phyloP scores from a whole-genome alignment of 805 yeast species.

The Saccharomyces jurei region DNA sequence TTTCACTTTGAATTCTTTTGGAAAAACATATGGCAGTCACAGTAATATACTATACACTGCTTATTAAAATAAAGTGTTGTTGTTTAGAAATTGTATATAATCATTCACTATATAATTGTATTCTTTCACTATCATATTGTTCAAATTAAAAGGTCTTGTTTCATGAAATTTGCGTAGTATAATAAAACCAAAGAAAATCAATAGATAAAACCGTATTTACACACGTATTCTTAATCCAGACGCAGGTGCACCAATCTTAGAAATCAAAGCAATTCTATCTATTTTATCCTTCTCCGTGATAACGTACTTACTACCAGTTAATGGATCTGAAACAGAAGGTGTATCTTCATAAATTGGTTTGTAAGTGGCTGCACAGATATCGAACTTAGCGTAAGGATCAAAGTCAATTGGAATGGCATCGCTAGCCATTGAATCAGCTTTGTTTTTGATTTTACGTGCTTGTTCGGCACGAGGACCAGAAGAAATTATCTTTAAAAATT shows the following conservation, averaged over 20 bases:
- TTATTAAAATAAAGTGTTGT: background rate
- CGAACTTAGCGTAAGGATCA: constrained; percentile 86
- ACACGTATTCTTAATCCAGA: constrained; percentile 64
- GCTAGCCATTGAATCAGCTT: constrained; percentile 69
- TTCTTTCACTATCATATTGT: background rate
- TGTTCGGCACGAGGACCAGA: constrained; percentile 81
- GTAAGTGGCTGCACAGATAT: constrained; percentile 75
- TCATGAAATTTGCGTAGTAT: background rate
- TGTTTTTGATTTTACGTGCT: constrained; percentile 73
- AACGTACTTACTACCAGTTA: constrained; percentile 85
- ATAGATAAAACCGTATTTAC: constrained; percentile 1
- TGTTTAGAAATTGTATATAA: background rate
- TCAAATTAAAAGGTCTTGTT: background rate
- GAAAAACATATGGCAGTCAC: background rate
- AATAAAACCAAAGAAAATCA: background rate
- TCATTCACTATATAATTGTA: background rate
- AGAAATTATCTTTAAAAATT: constrained; percentile 61
- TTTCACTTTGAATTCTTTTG: background rate
- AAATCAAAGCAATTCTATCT: constrained; percentile 67
- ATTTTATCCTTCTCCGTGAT: constrained; percentile 67
- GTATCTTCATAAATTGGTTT: constrained; percentile 84
- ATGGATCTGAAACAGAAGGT: constrained; percentile 61
- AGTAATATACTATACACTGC: background rate
- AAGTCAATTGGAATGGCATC: constrained; percentile 89
- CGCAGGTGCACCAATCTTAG: constrained; percentile 83